A percentile compares a stretch with the other conserved stretches of the same genome.
These are phyloP conservation scores for Chrysoporthe cubensis DNA, from an alignment of 2,329 filamentous ascomycete species.

Conservation along the genomic window DNA sequence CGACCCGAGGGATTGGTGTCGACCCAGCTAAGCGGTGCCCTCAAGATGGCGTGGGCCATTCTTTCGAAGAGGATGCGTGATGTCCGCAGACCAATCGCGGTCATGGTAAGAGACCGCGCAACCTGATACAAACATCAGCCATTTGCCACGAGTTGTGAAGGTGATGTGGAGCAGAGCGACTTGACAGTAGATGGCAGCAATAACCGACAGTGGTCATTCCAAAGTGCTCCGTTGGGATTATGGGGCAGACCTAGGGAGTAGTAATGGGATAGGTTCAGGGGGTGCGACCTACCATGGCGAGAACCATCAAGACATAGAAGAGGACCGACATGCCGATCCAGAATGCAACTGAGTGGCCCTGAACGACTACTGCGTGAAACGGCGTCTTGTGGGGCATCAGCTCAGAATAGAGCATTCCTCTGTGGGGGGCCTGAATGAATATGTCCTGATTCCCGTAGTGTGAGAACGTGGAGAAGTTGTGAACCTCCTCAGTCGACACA, in stretches of 20 bases:
- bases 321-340: slow-evolving; percentile 38
- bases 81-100: slow-evolving; percentile 38
- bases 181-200: too few species aligned
- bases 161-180: neutral
- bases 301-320: slow-evolving; percentile 35
- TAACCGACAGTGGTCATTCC: neutral
- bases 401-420: slow-evolving; percentile 21
- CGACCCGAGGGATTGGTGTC: slow-evolving; percentile 46
- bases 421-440: slow-evolving; percentile 27
- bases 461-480: slow-evolving; percentile 24
- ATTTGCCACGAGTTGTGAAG: neutral
- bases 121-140: slow-evolving; percentile 26
- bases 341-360: slow-evolving; percentile 30
- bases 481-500: slow-evolving; percentile 29
- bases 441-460: slow-evolving; percentile 19
- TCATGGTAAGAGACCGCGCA: slow-evolving; percentile 35
- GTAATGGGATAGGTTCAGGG: too few species aligned
- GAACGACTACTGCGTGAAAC: slow-evolving; percentile 11
- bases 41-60: slow-evolving; percentile 43
- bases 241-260: neutral
- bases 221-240: neutral
- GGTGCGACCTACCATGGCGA: slow-evolving; percentile 25
- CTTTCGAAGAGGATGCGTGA: slow-evolving; percentile 38
- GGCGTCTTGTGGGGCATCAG: slow-evolving; percentile 16
- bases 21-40: slow-evolving; percentile 45